Evolutionary conservation across 768 basidiomycete genomes (phyloP).

Genomic region (Leccinum obscurum): DNA sequence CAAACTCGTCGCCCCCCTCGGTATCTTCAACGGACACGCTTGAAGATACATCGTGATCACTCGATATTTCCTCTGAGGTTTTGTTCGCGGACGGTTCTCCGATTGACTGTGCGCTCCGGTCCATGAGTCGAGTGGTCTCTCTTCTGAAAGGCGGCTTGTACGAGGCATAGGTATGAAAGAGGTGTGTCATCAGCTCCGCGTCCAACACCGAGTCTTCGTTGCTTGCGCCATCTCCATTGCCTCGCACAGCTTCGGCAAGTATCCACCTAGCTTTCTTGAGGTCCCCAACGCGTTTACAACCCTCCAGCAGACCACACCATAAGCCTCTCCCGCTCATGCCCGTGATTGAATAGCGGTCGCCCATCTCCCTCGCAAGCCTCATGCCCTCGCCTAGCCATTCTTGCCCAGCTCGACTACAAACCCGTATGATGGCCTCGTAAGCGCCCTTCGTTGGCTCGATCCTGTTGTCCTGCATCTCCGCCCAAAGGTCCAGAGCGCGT

Average conservation of each 20-base stretch:
- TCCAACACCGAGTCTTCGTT: constrained; percentile 42
- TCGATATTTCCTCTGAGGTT: not conserved
- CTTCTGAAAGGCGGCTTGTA: constrained; percentile 73
- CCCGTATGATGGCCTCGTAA: constrained; percentile 82
- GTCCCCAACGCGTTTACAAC: constrained; percentile 85
- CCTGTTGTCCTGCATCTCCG: constrained; percentile 82
- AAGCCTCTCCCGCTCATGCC: constrained; percentile 49
- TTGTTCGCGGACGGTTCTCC: constrained; percentile 8
- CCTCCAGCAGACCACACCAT: constrained; percentile 85
- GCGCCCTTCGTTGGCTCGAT: constrained; percentile 64
- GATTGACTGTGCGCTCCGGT: constrained; percentile 9
- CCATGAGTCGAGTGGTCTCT: constrained; percentile 45
- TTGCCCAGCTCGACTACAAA: constrained; percentile 70
- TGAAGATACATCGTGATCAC: not conserved
- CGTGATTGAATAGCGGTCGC: constrained; percentile 57
- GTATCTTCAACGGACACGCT: constrained; percentile 8
- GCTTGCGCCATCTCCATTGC: constrained; percentile 18
- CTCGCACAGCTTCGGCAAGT: constrained; percentile 68
- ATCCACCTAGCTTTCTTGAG: constrained; percentile 85
- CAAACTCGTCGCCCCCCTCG: not conserved
- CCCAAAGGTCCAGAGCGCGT: constrained; percentile 89
- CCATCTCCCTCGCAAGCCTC: constrained; percentile 83
- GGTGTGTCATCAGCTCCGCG: constrained; percentile 73
- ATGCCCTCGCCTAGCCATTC: constrained; percentile 79
- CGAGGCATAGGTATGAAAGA: constrained; percentile 86